Evolutionary conservation across 2,329 filamentous ascomycete species (phyloP).

Genomic region (Nemania sp.): DNA sequence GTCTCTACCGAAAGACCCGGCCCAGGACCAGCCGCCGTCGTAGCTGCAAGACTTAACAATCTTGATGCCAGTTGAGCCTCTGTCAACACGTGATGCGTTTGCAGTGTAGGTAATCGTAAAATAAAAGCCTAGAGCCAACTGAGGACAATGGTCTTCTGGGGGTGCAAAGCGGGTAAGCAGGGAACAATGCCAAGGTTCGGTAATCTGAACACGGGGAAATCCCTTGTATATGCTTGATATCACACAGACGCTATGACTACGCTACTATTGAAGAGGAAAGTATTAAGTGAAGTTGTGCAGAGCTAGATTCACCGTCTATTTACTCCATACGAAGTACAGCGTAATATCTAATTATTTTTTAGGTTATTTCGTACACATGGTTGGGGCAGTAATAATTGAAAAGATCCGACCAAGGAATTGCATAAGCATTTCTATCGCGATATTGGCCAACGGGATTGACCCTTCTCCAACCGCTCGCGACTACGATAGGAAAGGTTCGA

Average conservation of each 20-base stretch:
- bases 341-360: not conserved
- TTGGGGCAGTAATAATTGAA: too few species aligned
- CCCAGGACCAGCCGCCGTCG: too few species aligned
- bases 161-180: slow-evolving; percentile 7
- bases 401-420: too few species aligned
- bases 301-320: not conserved
- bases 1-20: not conserved
- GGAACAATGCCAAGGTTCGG: slow-evolving; percentile 20
- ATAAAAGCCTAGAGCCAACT: not conserved
- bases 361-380: too few species aligned
- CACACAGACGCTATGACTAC: not conserved
- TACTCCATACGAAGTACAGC: not conserved
- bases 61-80: not conserved
- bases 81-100: slow-evolving; percentile 7
- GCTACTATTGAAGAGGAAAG: slow-evolving; percentile 16
- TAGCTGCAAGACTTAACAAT: not conserved
- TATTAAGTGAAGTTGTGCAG: not conserved
- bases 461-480: too few species aligned
- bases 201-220: slow-evolving; percentile 13
- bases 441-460: too few species aligned
- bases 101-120: not conserved
- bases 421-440: too few species aligned
- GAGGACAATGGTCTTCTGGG: not conserved
- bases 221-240: slow-evolving; percentile 10
- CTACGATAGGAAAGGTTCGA: too few species aligned